Evolutionary conservation across 306 rosid species (phyloP).

Genomic region (Hippophae tibetana): DNA sequence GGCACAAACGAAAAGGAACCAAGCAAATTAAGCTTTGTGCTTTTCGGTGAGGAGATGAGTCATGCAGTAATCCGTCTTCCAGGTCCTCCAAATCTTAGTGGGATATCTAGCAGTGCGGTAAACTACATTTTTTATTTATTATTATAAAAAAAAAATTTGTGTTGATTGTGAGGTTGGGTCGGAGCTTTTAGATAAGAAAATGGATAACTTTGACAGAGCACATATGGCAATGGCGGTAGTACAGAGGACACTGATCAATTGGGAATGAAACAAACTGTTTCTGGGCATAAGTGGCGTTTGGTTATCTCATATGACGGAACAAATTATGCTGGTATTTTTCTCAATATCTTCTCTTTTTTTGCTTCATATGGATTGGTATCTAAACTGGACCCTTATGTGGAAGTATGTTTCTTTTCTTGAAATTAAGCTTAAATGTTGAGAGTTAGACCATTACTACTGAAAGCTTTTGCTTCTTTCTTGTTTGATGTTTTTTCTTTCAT

Average conservation of each 20-base stretch:
- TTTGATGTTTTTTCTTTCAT: too few relatives aligned
- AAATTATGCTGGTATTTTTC: slow-evolving; percentile 47
- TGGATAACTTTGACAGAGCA: slow-evolving; percentile 23
- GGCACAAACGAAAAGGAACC: neutral
- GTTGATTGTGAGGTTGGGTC: neutral
- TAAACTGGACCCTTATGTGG: neutral
- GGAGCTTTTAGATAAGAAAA: neutral
- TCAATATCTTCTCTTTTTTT: neutral
- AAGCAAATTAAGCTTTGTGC: neutral
- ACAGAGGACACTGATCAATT: slow-evolving; percentile 14
- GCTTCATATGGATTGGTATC: neutral
- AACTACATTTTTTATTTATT: neutral
- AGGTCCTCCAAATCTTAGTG: slow-evolving; percentile 21
- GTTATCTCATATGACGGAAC: slow-evolving; percentile 80
- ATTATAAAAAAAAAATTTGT: too few relatives aligned
- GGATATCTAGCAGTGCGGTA: slow-evolving; percentile 19
- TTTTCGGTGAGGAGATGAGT: slow-evolving; percentile 29
- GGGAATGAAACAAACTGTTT: slow-evolving; percentile 21
- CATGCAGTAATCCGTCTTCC: slow-evolving; percentile 20
- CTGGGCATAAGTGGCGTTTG: slow-evolving; percentile 67
- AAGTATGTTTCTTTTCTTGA: neutral
- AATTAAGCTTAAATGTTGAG: too few relatives aligned
- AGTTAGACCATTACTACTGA: too few relatives aligned
- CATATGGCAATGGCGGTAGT: slow-evolving; percentile 13
- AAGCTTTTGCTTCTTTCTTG: too few relatives aligned